These are phyloP conservation scores for Cyclotella choctawhatcheeana DNA, from an alignment of 108 stramenopile species.

Conservation along the genomic window DNA sequence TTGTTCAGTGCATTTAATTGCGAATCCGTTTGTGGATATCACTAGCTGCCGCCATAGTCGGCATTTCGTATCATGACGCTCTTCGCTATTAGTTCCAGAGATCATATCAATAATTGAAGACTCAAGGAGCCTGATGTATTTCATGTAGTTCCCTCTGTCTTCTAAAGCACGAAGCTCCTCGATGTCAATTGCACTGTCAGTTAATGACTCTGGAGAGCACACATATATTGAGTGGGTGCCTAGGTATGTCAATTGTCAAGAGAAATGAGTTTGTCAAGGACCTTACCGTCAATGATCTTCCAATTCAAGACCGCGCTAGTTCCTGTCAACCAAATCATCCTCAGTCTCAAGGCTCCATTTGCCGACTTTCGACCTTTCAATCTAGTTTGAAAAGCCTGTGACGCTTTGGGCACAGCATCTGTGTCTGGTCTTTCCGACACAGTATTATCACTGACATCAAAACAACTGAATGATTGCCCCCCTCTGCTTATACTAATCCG, in stretches of 20 bases:
- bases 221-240: not conserved
- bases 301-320: slow-evolving; percentile 50
- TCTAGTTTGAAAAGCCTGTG: not conserved
- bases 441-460: not conserved
- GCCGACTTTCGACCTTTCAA: not conserved
- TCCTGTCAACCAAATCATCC: slow-evolving; percentile 55
- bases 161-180: slow-evolving; percentile 35
- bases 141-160: slow-evolving; percentile 31
- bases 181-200: slow-evolving; percentile 1
- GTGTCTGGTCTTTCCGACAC: not conserved
- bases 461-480: not conserved
- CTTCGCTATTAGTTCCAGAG: slow-evolving; percentile 3
- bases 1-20: slow-evolving; percentile 19
- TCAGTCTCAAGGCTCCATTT: slow-evolving; percentile 11
- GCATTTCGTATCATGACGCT: slow-evolving; percentile 16
- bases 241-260: not conserved
- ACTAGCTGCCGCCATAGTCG: slow-evolving; percentile 50
- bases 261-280: not conserved
- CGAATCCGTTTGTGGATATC: slow-evolving; percentile 36
- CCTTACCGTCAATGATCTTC: slow-evolving; percentile 26
- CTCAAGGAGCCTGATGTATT: slow-evolving; percentile 41
- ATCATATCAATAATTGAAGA: slow-evolving; percentile 20
- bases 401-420: not conserved
- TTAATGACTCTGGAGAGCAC: slow-evolving; percentile 3
- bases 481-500: slow-evolving; percentile 5